These are phyloP conservation scores for Penicillium tannophilum DNA, from an alignment of 495 filamentous ascomycete genomes.

Conservation along the genomic window DNA sequence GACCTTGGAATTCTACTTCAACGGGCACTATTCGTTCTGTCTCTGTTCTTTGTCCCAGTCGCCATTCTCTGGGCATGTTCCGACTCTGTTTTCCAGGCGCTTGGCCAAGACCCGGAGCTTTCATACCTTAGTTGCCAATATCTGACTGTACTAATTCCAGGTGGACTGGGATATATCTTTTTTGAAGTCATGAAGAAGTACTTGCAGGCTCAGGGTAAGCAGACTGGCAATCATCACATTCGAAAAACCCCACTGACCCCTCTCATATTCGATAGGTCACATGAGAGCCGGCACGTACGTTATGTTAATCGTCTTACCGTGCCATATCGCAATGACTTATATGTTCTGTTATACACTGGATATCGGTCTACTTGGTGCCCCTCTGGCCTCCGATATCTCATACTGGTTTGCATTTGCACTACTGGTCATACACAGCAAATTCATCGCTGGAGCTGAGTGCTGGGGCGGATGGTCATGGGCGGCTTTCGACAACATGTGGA, in stretches of 20 bases:
- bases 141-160: conserved; percentile 76
- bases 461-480: conserved; percentile 80
- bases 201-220: conserved; percentile 80
- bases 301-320: conserved; percentile 76
- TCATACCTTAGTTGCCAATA: conserved; percentile 75
- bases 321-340: conserved; percentile 79
- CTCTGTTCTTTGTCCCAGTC: conserved; percentile 74
- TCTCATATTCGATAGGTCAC: conserved; percentile 54
- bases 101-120: conserved; percentile 81
- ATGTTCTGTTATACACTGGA: conserved; percentile 73
- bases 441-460: conserved; percentile 70
- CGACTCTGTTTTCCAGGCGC: conserved; percentile 70
- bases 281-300: conserved; percentile 89
- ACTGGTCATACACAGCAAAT: conserved; percentile 73
- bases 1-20: conserved; percentile 84
- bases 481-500: conserved; percentile 65
- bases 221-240: not conserved
- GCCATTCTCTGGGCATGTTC: conserved; percentile 76
- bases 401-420: conserved; percentile 86
- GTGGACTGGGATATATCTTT: conserved; percentile 87
- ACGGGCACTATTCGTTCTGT: conserved; percentile 72
- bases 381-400: conserved; percentile 80
- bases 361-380: conserved; percentile 76
- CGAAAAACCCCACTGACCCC: not conserved
- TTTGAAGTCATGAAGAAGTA: conserved; percentile 94